These are phyloP conservation scores for Saprolegnia parasitica DNA, from an alignment of 352 stramenopile genomes.

Conservation along the genomic window DNA sequence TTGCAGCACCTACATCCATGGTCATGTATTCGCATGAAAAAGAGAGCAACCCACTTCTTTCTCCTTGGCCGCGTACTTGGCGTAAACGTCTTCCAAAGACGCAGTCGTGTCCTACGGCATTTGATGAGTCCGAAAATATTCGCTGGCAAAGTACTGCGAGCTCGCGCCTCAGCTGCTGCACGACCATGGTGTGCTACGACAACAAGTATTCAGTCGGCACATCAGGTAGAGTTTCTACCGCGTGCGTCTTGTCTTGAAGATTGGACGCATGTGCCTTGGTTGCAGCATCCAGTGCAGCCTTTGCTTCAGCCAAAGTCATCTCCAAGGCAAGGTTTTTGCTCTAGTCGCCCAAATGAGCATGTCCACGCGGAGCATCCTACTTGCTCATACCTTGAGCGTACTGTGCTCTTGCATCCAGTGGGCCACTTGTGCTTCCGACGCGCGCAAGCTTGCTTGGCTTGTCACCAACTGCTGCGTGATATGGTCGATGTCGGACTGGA, in stretches of 20 bases:
- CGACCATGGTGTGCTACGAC: background rate
- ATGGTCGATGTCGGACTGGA: too few relatives aligned
- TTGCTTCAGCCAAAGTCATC: background rate
- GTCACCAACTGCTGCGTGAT: too few relatives aligned
- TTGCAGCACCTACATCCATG: conserved; percentile 1
- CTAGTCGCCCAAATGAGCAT: background rate
- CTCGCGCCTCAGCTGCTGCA: conserved; percentile 1
- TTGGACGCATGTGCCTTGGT: background rate
- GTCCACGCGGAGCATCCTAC: too few relatives aligned
- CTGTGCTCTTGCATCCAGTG: too few relatives aligned
- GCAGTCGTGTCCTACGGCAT: conserved; percentile 8
- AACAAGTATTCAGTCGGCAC: background rate
- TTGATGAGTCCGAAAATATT: background rate
- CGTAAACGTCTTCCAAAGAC: conserved; percentile 22
- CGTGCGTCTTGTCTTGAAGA: conserved; percentile 12
- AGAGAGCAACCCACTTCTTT: conserved; percentile 7
- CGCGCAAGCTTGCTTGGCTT: too few relatives aligned
- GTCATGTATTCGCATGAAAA: background rate
- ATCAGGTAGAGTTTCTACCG: background rate
- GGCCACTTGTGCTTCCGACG: too few relatives aligned
- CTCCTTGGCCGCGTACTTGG: conserved; percentile 24
- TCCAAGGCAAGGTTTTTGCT: background rate
- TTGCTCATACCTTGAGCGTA: too few relatives aligned
- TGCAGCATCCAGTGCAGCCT: background rate
- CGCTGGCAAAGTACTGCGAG: background rate